Evolutionary conservation across 73 alveolate species (phyloP), one percentile per base, ranked within the genome.

Genomic region (Durusdinium trenchii): DNA sequence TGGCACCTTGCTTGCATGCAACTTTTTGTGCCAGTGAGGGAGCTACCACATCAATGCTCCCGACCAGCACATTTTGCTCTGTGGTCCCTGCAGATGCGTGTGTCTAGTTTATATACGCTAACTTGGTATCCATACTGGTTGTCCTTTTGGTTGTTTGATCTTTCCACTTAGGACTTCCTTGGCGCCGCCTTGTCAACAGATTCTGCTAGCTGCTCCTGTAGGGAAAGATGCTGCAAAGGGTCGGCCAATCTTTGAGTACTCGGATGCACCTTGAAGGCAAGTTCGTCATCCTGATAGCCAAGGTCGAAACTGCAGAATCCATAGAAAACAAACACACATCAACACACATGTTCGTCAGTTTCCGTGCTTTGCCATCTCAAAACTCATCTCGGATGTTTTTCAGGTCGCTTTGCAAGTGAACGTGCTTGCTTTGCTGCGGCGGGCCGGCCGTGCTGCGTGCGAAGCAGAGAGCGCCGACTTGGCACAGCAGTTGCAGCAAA

Each of bases 331-430:
- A 23, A 57, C 69, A 57, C 69, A 60, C n/a, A 60, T 60, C 73
- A 60, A 23, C 23, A 12, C 73, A 60, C 18, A 1, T 1, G 30
- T 60, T 32, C 73, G 30, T 60, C 18, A 57, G 23, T 57, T 16
- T 16, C 23, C 69, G 12, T 16, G 23, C 32, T 57, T 16, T 16
- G 69, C 12, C 23, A 12, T 57, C 23, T 57, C 69, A 57, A 57
- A 57, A 32, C 30, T 32, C 73, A 57, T 57, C 69, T 16, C 12
- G 69, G 69, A 16, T 57, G 35, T 26, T 60, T 60, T 23, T 23
- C 91, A 91, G 98, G 98, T 91, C 78, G 98, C 98, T 18, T n/a
- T 91, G 47, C 98, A 91, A 78, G 98, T 91, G 89, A 91, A 91
- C 78, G 98, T 91, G 36, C 42, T 91, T 87, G 98, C 98, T 35